These are phyloP conservation scores for Pseudovirgaria hyperparasitica DNA, from an alignment of 2,329 filamentous ascomycete species.

Conservation along the genomic window DNA sequence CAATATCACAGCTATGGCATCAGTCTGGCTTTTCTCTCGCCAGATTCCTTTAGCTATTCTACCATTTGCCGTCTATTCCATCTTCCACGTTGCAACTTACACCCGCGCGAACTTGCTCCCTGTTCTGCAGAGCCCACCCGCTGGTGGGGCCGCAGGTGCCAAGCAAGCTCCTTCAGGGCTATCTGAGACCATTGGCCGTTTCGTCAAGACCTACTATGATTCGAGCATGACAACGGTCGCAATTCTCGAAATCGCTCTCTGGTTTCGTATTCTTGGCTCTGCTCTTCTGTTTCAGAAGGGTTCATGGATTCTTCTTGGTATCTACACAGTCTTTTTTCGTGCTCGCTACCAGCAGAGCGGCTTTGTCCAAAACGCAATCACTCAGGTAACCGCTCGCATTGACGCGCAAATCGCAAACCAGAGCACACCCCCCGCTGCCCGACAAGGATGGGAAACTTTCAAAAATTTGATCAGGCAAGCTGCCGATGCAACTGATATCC, in stretches of 20 bases:
- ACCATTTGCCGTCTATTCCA: conserved; percentile 90
- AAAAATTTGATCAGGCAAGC: conserved; percentile 64
- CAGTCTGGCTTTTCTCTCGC: conserved; percentile 86
- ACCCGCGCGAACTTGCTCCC: conserved; percentile 87
- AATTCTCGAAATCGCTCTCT: conserved; percentile 73
- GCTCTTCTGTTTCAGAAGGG: conserved; percentile 80
- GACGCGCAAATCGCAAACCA: conserved; percentile 78
- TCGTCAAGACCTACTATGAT: conserved; percentile 98
- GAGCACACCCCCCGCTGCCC: conserved; percentile 67
- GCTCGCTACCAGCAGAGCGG: conserved; percentile 80
- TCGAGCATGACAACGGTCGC: conserved; percentile 88
- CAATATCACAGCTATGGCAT: conserved; percentile 59
- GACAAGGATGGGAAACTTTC: conserved; percentile 67
- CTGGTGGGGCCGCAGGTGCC: conserved; percentile 38
- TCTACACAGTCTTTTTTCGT: conserved; percentile 90
- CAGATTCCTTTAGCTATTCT: conserved; percentile 84
- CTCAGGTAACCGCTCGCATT: conserved; percentile 57
- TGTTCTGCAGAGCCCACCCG: conserved; percentile 58
- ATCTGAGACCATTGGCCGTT: conserved; percentile 74
- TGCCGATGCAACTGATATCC: conserved; percentile 66
- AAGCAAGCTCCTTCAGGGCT: conserved; percentile 49
- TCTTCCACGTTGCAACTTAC: conserved; percentile 98
- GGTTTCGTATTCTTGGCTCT: conserved; percentile 68
- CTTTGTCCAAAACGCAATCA: conserved; percentile 79
- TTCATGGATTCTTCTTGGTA: conserved; percentile 72